Evolutionary conservation across 2,329 filamentous ascomycete species (phyloP), one percentile per base, ranked within the genome.

Genomic region (Arthrobotrys entomopaga): DNA sequence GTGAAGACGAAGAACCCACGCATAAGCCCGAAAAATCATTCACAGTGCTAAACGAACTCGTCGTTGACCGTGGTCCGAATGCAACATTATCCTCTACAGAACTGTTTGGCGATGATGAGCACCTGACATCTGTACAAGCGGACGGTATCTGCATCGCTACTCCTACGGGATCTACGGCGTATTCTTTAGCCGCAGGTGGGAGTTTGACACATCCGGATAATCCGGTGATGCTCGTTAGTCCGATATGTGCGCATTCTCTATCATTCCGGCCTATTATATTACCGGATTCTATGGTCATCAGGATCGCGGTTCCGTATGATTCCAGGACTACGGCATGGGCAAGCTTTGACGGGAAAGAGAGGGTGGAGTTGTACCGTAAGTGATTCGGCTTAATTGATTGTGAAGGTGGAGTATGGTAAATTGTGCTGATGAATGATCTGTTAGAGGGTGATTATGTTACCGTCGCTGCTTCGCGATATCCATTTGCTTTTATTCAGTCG

Each of bases 241-340:
- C 94, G 57, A 97, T 98, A 65, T 97, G 93, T 80, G 92, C 95
- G 0, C 94, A 98, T 82, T 97, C 94, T 0, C 85, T 98, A 2
- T 96, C 92, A 1, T 98, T 98, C 85, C 87, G 95, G 10, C 94
- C 94, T n/a, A 95, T 98, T 79, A 95, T 98, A 79, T 85, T 98
- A 1, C 95, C 95, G 0, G 95, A 99, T 82, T 97, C 94, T 0
- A 96, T 98, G 76, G 94, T 98, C 0, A 84, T 99, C 72, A 88
- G 95, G 42, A 86, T 97, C 16, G 95, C 94, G 10, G 93, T 98
- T n/a, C 95, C 95, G 0, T 98, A 97, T 81, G 90, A 96, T 81
- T 92, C 93, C 7, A 86, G 95, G 57, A 93, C 92, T 3, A 90
- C 88, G 78, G 93, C 91, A 46, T 99, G 95, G 94, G 95, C 93